phyloP scores from a whole-genome alignment of 768 basidiomycete species.

The Lactarius deliciosus region DNA sequence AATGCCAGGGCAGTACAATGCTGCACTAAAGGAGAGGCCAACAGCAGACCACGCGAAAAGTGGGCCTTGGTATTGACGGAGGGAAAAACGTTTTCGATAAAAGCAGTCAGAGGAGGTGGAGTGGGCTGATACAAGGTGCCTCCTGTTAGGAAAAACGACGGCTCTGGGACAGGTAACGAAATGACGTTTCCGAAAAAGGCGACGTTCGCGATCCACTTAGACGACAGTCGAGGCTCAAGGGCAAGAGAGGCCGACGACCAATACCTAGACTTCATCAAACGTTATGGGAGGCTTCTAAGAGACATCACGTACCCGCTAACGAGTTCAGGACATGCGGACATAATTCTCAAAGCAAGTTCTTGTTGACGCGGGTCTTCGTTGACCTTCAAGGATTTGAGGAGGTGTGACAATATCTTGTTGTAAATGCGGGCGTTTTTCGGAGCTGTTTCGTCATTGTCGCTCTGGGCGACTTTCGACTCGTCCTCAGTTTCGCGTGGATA shows the following conservation, averaged over 20 bases:
- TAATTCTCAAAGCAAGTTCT: constrained; percentile 76
- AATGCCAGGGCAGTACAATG: constrained; percentile 82
- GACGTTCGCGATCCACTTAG: constrained; percentile 90
- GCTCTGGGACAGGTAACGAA: constrained; percentile 67
- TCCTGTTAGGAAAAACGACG: constrained; percentile 56
- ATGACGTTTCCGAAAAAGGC: constrained; percentile 78
- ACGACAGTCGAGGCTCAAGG: constrained; percentile 82
- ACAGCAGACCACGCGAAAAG: constrained; percentile 81
- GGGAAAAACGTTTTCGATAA: constrained; percentile 82
- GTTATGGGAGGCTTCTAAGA: constrained; percentile 3
- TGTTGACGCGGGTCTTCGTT: constrained; percentile 87
- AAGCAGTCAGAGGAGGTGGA: constrained; percentile 68
- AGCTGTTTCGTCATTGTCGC: constrained; percentile 41
- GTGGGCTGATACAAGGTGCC: constrained; percentile 56
- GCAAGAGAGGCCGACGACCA: constrained; percentile 69
- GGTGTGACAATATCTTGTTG: constrained; percentile 79
- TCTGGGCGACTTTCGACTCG: constrained; percentile 37
- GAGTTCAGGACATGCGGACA: constrained; percentile 83
- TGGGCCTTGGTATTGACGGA: constrained; percentile 64
- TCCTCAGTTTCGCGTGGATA: constrained; percentile 67
- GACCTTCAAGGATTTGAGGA: constrained; percentile 75
- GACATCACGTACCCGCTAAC: constrained; percentile 60
- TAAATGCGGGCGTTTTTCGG: constrained; percentile 54
- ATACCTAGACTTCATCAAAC: constrained; percentile 48
- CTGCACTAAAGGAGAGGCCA: constrained; percentile 71